Conservation (phyloP, 1,284 basidiomycete species). For the Macrocystidia cucumis region DNA sequence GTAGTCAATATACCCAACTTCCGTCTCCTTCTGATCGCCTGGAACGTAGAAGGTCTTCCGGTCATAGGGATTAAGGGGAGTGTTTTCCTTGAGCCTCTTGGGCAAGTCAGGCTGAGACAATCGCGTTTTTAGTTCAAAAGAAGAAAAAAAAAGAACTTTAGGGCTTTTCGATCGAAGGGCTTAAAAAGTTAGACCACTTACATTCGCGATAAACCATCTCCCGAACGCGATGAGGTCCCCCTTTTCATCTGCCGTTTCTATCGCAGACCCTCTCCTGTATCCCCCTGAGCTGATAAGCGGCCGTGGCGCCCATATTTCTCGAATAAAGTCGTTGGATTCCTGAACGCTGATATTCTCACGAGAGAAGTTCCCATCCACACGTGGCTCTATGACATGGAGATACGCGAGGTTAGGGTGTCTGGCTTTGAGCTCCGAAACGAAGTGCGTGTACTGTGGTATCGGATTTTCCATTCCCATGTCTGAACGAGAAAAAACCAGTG, state of each 20-base stretch:
- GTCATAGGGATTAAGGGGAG: conserved; percentile 24
- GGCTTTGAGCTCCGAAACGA: conserved; percentile 26
- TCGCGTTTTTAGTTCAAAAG: neutral
- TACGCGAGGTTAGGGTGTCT: conserved; percentile 37
- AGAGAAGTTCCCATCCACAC: conserved; percentile 13
- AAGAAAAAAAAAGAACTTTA: conserved; percentile 1
- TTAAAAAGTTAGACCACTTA: too few relatives aligned
- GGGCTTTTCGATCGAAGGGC: too few relatives aligned
- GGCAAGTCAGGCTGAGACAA: conserved; percentile 48
- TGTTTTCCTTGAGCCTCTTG: conserved; percentile 25
- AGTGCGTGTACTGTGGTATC: conserved; percentile 28
- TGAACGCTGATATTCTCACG: neutral
- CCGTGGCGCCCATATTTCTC: conserved; percentile 8
- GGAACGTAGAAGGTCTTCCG: conserved; percentile 24
- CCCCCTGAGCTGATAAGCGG: conserved; percentile 22
- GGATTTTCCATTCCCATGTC: conserved; percentile 35
- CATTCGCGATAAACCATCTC: conserved; percentile 39
- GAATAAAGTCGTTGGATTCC: conserved; percentile 12
- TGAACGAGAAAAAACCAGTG: too few relatives aligned
- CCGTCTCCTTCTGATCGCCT: conserved; percentile 16
- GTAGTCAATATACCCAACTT: conserved; percentile 1
- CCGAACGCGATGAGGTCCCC: conserved; percentile 38
- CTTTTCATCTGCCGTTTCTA: conserved; percentile 12
- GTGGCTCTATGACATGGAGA: conserved; percentile 38
- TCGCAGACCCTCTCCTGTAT: conserved; percentile 11